These are phyloP conservation scores for Orbilia brochopaga DNA, from an alignment of 2,329 filamentous ascomycete species.

Conservation along the genomic window DNA sequence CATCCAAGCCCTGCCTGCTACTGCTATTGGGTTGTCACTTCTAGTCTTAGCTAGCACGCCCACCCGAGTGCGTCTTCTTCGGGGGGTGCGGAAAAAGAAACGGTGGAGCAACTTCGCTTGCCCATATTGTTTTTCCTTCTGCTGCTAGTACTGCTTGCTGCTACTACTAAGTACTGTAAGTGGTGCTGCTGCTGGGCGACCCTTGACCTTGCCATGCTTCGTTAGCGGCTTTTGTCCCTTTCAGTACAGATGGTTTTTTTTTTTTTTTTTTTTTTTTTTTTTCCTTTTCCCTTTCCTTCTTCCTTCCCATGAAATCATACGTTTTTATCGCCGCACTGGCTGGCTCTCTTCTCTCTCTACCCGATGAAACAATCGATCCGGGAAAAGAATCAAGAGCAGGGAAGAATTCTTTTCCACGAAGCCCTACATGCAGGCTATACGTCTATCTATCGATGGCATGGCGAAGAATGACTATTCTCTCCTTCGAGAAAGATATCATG, in stretches of 20 bases:
- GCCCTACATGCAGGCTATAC: too few relatives aligned
- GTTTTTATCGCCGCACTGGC: not conserved
- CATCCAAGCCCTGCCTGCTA: slow-evolving; percentile 28
- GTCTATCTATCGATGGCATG: too few relatives aligned
- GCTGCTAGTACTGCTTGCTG: not conserved
- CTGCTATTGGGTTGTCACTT: slow-evolving; percentile 47
- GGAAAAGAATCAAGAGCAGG: not conserved
- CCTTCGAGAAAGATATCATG: not conserved
- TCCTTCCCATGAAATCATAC: slow-evolving; percentile 3
- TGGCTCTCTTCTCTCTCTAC: not conserved
- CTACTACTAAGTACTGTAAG: too few relatives aligned
- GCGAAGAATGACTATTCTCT: too few relatives aligned
- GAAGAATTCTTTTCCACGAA: too few relatives aligned
- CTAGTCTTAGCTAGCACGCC: slow-evolving; percentile 39
- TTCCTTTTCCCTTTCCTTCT: not conserved
- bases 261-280: slow-evolving; percentile 1
- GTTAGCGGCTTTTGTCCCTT: slow-evolving; percentile 31
- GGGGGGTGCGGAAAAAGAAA: slow-evolving; percentile 35
- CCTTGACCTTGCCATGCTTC: slow-evolving; percentile 39
- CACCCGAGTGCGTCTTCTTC: slow-evolving; percentile 36
- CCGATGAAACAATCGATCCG: not conserved
- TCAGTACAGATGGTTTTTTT: not conserved
- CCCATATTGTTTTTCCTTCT: slow-evolving; percentile 31
- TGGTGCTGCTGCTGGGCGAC: slow-evolving; percentile 18
- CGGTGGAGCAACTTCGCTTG: slow-evolving; percentile 50